Percentiles rank a stretch among this genome's conserved stretches.
phyloP scores from a whole-genome alignment of 768 basidiomycete genomes.

The Pulveroboletus frians region DNA sequence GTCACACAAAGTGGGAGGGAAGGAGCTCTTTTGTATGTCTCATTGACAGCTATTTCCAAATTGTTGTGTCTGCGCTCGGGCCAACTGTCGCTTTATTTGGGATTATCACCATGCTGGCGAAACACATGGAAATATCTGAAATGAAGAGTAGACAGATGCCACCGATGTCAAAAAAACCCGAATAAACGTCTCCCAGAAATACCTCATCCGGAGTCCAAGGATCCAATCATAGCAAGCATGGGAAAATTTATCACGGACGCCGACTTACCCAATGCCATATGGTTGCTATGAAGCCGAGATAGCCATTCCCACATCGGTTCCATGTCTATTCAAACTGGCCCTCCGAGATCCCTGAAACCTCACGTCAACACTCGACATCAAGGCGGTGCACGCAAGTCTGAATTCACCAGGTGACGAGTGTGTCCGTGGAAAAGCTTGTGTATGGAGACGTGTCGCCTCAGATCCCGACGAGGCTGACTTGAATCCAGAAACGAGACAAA shows the following conservation, averaged over 20 bases:
- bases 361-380: neutral
- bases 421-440: constrained; percentile 35
- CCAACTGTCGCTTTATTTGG: too few relatives aligned
- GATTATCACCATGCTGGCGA: too few relatives aligned
- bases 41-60: too few relatives aligned
- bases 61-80: too few relatives aligned
- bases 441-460: constrained; percentile 35
- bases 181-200: constrained; percentile 45
- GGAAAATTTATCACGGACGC: neutral
- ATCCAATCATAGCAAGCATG: constrained; percentile 5
- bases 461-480: constrained; percentile 33
- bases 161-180: constrained; percentile 42
- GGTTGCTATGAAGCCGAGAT: constrained; percentile 17
- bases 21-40: too few relatives aligned
- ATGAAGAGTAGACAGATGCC: constrained; percentile 3
- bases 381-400: neutral
- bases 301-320: constrained; percentile 33
- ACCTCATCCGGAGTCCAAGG: constrained; percentile 36
- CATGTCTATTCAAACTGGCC: constrained; percentile 40
- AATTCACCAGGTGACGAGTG: constrained; percentile 30
- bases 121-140: too few relatives aligned
- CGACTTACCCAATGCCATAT: constrained; percentile 18
- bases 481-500: constrained; percentile 34
- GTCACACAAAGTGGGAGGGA: too few relatives aligned
- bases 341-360: constrained; percentile 22